These are phyloP conservation scores for Kwoniella shandongensis DNA, from an alignment of 768 basidiomycete genomes.

Conservation along the genomic window DNA sequence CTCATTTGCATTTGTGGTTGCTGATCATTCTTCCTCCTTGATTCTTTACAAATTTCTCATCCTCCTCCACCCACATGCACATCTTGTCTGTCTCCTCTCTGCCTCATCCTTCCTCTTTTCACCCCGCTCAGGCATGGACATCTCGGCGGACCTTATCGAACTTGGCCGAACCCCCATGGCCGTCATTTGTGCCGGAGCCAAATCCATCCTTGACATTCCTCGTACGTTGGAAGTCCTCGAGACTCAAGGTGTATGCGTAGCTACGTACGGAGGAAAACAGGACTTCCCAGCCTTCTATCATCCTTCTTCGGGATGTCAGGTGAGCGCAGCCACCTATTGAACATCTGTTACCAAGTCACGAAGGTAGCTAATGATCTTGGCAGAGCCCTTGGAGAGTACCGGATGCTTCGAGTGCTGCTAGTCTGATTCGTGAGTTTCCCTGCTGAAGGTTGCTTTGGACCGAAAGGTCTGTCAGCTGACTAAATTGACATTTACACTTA, in stretches of 20 bases:
- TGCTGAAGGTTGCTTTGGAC: no score
- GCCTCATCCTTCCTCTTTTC: slow-evolving; percentile 1
- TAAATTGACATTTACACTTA: neutral
- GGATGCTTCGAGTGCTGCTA: slow-evolving; percentile 67
- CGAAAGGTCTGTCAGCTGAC: neutral
- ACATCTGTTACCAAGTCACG: neutral
- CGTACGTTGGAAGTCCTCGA: slow-evolving; percentile 63
- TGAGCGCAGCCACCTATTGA: slow-evolving; percentile 39
- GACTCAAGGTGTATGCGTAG: slow-evolving; percentile 88
- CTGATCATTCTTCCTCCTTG: neutral
- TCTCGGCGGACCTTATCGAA: slow-evolving; percentile 91
- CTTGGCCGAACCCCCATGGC: slow-evolving; percentile 85
- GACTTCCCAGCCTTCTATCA: slow-evolving; percentile 96
- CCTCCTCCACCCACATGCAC: neutral
- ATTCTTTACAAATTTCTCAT: neutral
- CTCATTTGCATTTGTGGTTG: neutral
- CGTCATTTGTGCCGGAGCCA: slow-evolving; percentile 88
- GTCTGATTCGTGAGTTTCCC: slow-evolving; percentile 53
- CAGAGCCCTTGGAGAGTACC: slow-evolving; percentile 78
- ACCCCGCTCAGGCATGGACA: slow-evolving; percentile 70
- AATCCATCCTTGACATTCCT: slow-evolving; percentile 91
- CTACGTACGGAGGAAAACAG: slow-evolving; percentile 69
- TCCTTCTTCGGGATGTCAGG: slow-evolving; percentile 76
- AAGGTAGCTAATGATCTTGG: slow-evolving; percentile 2
- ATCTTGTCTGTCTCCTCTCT: neutral